phyloP scores from a whole-genome alignment of 495 filamentous ascomycete species.

The Trichocladium uniseriatum region DNA sequence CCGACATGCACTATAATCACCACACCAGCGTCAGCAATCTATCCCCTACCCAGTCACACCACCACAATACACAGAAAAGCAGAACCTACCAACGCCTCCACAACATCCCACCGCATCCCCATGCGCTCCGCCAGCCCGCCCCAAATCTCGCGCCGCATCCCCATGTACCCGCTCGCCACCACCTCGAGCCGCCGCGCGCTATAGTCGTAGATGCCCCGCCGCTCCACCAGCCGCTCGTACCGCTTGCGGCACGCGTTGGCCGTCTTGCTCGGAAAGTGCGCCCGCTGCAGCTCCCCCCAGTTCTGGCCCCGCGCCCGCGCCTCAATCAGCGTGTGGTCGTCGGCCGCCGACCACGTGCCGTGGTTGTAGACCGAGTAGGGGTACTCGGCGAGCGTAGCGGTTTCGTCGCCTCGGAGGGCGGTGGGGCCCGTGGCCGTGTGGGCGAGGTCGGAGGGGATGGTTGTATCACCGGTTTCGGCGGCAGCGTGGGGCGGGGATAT shows the following conservation, averaged over 20 bases:
- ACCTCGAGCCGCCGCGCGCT: slow-evolving; percentile 53
- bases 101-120: slow-evolving; percentile 57
- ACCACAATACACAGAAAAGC: too few species aligned
- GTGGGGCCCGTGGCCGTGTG: not conserved
- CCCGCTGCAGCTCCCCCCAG: slow-evolving; percentile 60
- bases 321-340: slow-evolving; percentile 53
- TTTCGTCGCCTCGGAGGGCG: not conserved
- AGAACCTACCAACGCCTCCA: slow-evolving; percentile 56
- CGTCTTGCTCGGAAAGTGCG: slow-evolving; percentile 61
- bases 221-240: slow-evolving; percentile 64
- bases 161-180: slow-evolving; percentile 58
- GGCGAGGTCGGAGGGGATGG: not conserved
- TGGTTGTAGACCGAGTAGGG: slow-evolving; percentile 34
- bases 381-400: slow-evolving; percentile 6
- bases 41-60: too few species aligned
- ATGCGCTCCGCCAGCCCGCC: slow-evolving; percentile 48
- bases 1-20: slow-evolving; percentile 35
- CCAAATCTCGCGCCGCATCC: slow-evolving; percentile 62
- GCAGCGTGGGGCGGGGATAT: not conserved
- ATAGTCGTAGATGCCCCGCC: slow-evolving; percentile 52
- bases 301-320: slow-evolving; percentile 55
- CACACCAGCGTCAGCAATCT: not conserved
- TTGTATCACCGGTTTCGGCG: not conserved
- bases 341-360: slow-evolving; percentile 52
- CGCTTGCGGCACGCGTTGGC: slow-evolving; percentile 74